Evolutionary conservation across 257 asterid species (phyloP).

Genomic region (Solanum dulcamara): DNA sequence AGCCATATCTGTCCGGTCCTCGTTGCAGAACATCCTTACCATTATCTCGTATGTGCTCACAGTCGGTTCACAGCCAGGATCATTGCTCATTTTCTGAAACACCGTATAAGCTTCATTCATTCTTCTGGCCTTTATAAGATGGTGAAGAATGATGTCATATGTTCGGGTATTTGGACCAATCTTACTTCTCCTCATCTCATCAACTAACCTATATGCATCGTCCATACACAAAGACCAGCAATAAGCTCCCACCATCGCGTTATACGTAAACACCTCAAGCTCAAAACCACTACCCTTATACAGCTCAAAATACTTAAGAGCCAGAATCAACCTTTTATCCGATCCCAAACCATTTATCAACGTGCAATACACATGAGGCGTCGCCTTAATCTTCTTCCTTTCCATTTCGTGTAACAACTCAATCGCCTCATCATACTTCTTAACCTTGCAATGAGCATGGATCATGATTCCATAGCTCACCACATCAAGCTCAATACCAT

Average conservation of each 20-base stretch:
- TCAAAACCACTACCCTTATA: constrained; percentile 30
- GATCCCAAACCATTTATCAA: constrained; percentile 79
- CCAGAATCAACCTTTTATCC: constrained; percentile 47
- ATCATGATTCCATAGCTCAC: constrained; percentile 71
- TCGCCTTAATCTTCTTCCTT: constrained; percentile 32
- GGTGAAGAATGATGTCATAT: constrained; percentile 57
- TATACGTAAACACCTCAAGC: constrained; percentile 59
- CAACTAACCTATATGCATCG: constrained; percentile 40
- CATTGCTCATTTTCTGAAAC: constrained; percentile 48
- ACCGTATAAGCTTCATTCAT: constrained; percentile 45
- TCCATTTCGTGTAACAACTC: constrained; percentile 47
- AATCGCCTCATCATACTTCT: constrained; percentile 36
- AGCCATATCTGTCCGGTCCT: constrained; percentile 54
- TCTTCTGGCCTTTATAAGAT: constrained; percentile 37
- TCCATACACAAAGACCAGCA: constrained; percentile 50
- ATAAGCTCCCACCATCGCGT: constrained; percentile 76
- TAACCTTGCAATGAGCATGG: constrained; percentile 53
- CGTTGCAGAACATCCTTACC: constrained; percentile 70
- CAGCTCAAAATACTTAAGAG: constrained; percentile 48
- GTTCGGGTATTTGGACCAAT: constrained; percentile 72
- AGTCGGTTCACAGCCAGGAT: constrained; percentile 49
- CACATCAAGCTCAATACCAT: constrained; percentile 64
- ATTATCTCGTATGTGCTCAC: constrained; percentile 68
- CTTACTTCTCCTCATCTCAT: constrained; percentile 54
- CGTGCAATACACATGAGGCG: constrained; percentile 78